Evolutionary conservation across 2,329 filamentous ascomycete species (phyloP).

Genomic region (Aspergillus pseudoterreus): DNA sequence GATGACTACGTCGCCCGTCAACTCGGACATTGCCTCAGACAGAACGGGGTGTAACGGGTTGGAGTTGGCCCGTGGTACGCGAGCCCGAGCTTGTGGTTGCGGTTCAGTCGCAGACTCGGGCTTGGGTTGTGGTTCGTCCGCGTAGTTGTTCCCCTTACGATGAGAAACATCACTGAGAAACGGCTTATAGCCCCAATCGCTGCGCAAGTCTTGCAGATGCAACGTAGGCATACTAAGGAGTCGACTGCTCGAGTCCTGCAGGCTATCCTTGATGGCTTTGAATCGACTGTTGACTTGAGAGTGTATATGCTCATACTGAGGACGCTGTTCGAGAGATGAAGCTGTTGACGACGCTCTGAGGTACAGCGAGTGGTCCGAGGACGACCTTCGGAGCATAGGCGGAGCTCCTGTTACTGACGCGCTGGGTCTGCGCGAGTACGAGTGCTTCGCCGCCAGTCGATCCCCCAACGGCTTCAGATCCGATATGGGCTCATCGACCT

Average conservation of each 20-base stretch:
- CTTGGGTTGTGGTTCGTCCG: constrained; percentile 1
- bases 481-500: constrained; percentile 29
- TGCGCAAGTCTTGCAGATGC: constrained; percentile 36
- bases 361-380: constrained; percentile 72
- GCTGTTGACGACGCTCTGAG: constrained; percentile 71
- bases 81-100: constrained; percentile 10
- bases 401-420: constrained; percentile 20
- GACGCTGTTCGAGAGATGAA: constrained; percentile 81
- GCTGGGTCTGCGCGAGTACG: constrained; percentile 28
- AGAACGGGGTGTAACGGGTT: constrained; percentile 41
- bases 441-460: constrained; percentile 29
- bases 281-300: constrained; percentile 84
- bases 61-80: constrained; percentile 20
- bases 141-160: constrained; percentile 12
- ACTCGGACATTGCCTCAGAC: constrained; percentile 60
- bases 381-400: constrained; percentile 53
- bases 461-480: constrained; percentile 28
- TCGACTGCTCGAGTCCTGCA: constrained; percentile 75
- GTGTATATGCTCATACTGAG: constrained; percentile 72
- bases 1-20: constrained; percentile 82
- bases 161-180: constrained; percentile 28
- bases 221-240: constrained; percentile 49
- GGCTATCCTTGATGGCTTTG: constrained; percentile 85
- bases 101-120: constrained; percentile 3
- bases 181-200: constrained; percentile 32